Conservation (phyloP, 2,329 filamentous ascomycete genomes). For the Trichoderma hamatum region DNA sequence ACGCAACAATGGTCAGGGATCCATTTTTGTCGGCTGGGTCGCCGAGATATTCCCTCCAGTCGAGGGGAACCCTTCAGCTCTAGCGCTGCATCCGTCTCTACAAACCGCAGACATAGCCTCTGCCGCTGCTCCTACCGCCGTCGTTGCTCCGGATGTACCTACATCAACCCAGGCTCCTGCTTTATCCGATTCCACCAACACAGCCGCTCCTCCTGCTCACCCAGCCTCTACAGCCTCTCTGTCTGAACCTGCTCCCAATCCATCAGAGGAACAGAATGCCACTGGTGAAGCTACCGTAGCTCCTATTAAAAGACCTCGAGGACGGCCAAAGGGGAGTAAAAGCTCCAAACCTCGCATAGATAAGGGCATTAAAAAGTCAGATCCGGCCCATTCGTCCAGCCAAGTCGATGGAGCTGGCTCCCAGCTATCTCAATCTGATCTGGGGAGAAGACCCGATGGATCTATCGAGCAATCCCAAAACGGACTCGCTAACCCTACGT, state of each 20-base stretch:
- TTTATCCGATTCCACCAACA: neutral
- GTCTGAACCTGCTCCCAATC: neutral
- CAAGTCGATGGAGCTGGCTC: constrained; percentile 7
- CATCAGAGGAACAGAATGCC: neutral
- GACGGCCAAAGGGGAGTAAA: constrained; percentile 59
- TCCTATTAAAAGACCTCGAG: constrained; percentile 50
- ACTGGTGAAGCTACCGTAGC: neutral
- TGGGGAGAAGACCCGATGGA: neutral
- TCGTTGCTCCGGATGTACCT: neutral
- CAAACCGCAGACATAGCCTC: constrained; percentile 9
- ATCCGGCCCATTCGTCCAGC: constrained; percentile 10
- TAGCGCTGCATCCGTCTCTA: constrained; percentile 18
- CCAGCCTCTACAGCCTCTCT: neutral
- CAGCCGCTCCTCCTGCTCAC: constrained; percentile 7
- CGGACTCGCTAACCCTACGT: neutral
- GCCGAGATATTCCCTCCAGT: constrained; percentile 62
- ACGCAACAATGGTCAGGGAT: constrained; percentile 59
- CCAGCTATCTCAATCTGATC: constrained; percentile 1
- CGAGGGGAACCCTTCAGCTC: constrained; percentile 30
- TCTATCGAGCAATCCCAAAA: constrained; percentile 3
- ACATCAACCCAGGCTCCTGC: neutral
- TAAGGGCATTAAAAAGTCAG: constrained; percentile 55
- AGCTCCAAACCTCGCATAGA: constrained; percentile 47
- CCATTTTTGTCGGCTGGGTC: constrained; percentile 63
- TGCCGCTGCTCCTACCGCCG: neutral